phyloP scores from a whole-genome alignment of 306 rosid genomes.

The Vicia villosa region DNA sequence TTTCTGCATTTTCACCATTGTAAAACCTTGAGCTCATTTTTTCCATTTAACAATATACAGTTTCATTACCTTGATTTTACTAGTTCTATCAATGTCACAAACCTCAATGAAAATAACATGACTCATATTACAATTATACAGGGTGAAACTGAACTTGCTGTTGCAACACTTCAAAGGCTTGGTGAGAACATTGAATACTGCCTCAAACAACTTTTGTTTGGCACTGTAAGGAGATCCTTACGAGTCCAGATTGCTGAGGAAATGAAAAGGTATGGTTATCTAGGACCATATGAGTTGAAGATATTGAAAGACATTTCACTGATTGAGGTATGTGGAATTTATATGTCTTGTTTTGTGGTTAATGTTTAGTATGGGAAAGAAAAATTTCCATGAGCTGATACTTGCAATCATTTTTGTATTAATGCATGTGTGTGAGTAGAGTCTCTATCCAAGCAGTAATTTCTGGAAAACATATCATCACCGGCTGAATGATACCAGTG shows the following conservation, averaged over 20 bases:
- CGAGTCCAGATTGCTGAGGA: conserved; percentile 74
- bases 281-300: conserved; percentile 89
- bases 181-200: conserved; percentile 90
- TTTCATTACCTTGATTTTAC: too few species aligned
- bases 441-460: conserved; percentile 87
- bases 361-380: conserved; percentile 31
- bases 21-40: too few species aligned
- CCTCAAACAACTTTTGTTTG: conserved; percentile 85
- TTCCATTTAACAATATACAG: too few species aligned
- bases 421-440: conserved; percentile 59
- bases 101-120: conserved; percentile 31
- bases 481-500: conserved; percentile 54
- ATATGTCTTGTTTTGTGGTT: conserved; percentile 42
- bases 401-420: conserved; percentile 37
- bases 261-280: conserved; percentile 80
- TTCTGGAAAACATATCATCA: conserved; percentile 83
- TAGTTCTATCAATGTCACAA: neutral
- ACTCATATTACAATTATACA: conserved; percentile 44
- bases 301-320: conserved; percentile 73
- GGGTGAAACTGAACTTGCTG: conserved; percentile 97
- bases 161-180: conserved; percentile 86
- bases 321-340: conserved; percentile 69
- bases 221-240: conserved; percentile 84
- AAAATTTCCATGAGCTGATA: conserved; percentile 44
- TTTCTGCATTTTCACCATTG: too few species aligned